phyloP scores from a whole-genome alignment of 345 rosid species.

The Tarenaya hassleriana region DNA sequence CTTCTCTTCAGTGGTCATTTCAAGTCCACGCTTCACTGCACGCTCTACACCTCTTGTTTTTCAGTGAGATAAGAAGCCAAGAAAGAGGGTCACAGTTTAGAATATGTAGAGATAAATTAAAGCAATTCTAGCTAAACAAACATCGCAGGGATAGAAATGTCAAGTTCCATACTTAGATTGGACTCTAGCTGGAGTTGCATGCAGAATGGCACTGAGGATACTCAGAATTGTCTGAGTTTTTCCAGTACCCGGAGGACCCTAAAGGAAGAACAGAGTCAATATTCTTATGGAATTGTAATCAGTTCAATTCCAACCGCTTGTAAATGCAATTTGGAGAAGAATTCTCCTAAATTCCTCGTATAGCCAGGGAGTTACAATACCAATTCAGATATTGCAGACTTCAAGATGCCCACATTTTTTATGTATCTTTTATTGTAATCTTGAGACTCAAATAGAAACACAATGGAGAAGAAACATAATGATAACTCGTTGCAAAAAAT shows the following conservation, averaged over 20 bases:
- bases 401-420: neutral
- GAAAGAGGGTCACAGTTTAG: neutral
- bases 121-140: slow-evolving; percentile 4
- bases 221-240: slow-evolving; percentile 97
- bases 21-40: slow-evolving; percentile 43
- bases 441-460: slow-evolving; percentile 4
- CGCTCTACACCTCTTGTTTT: slow-evolving; percentile 40
- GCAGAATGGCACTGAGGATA: slow-evolving; percentile 90
- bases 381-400: neutral
- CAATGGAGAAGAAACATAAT: neutral
- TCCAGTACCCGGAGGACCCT: slow-evolving; percentile 99
- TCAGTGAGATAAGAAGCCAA: slow-evolving; percentile 9
- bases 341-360: neutral
- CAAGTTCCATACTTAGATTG: slow-evolving; percentile 47
- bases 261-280: slow-evolving; percentile 21
- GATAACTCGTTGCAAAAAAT: neutral
- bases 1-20: slow-evolving; percentile 70
- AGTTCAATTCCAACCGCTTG: slow-evolving; percentile 9
- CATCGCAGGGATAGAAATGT: slow-evolving; percentile 7
- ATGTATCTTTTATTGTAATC: no score
- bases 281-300: neutral
- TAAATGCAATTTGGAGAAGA: slow-evolving; percentile 11
- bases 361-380: neutral
- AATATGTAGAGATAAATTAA: neutral
- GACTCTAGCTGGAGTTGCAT: slow-evolving; percentile 81